A percentile compares a stretch with the other conserved stretches of the same genome.
These are phyloP conservation scores for Abrus pulchellus DNA, from an alignment of 306 rosid genomes.

Conservation along the genomic window DNA sequence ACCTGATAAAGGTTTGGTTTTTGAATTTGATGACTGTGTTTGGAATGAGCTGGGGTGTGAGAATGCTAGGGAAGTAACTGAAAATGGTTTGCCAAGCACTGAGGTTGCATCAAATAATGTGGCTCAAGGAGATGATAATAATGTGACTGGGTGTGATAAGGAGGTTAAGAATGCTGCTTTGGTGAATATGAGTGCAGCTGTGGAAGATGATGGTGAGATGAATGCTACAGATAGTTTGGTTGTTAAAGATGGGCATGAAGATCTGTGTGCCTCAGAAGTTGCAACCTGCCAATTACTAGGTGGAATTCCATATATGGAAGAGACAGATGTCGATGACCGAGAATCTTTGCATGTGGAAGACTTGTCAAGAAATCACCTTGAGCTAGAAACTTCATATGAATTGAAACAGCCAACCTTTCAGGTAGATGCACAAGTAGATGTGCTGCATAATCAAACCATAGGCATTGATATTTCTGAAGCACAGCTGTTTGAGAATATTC, in stretches of 20 bases:
- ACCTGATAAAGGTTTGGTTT: conserved; percentile 37
- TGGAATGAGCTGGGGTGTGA: conserved; percentile 21
- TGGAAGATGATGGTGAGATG: conserved; percentile 25
- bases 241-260: conserved; percentile 16
- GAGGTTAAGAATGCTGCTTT: conserved; percentile 27
- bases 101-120: not conserved
- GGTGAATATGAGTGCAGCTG: not conserved
- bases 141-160: not conserved
- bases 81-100: not conserved
- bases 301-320: conserved; percentile 37
- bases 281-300: conserved; percentile 31
- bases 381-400: conserved; percentile 28
- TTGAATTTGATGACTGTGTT: conserved; percentile 40
- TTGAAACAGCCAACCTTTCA: conserved; percentile 41
- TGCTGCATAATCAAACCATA: conserved; percentile 40
- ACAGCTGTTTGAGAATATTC: conserved; percentile 28
- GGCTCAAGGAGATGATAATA: conserved; percentile 29
- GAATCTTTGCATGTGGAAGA: conserved; percentile 42
- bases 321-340: not conserved
- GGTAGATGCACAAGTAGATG: conserved; percentile 45
- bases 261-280: conserved; percentile 23
- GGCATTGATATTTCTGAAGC: conserved; percentile 17
- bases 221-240: conserved; percentile 35
- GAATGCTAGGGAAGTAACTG: conserved; percentile 29
- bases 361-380: not conserved